These are phyloP conservation scores for Aspergillus carlsbadensis DNA, from an alignment of 495 filamentous ascomycete genomes.

Conservation along the genomic window DNA sequence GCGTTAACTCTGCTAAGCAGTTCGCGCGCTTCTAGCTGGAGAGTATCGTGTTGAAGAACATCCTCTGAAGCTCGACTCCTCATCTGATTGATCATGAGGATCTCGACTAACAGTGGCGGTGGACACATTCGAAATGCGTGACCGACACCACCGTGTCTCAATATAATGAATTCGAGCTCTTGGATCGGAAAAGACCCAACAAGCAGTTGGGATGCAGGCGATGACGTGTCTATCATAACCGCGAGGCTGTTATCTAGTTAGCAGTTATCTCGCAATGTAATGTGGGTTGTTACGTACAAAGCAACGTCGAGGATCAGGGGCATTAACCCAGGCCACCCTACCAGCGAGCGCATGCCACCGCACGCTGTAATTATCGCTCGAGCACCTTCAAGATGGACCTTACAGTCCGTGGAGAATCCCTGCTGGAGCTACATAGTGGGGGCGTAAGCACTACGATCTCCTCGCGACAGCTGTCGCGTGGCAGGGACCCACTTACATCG, in stretches of 20 bases:
- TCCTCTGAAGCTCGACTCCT: too few species aligned
- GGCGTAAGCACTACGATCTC: background rate
- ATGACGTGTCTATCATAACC: background rate
- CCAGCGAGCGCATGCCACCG: conserved; percentile 23
- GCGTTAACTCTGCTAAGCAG: conserved; percentile 4
- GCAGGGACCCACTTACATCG: too few species aligned
- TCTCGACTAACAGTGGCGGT: background rate
- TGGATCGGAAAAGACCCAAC: background rate
- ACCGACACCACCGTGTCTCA: background rate
- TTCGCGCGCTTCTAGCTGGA: conserved; percentile 16
- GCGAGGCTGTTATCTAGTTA: background rate
- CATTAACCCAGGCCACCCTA: conserved; percentile 11
- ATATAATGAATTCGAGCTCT: background rate
- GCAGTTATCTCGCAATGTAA: background rate
- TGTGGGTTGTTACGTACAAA: conserved; percentile 18
- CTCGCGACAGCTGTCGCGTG: too few species aligned
- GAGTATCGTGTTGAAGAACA: background rate
- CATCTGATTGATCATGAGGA: conserved; percentile 11
- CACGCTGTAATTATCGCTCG: conserved; percentile 25
- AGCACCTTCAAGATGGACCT: conserved; percentile 30
- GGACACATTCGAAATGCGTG: conserved; percentile 4
- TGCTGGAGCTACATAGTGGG: conserved; percentile 28
- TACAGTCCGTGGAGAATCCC: conserved; percentile 26
- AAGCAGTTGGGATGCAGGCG: background rate
- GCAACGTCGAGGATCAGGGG: conserved; percentile 23